Evolutionary conservation across 345 rosid genomes (phyloP), one percentile per base, ranked within the genome.

Genomic region (Citrus cavaleriei): DNA sequence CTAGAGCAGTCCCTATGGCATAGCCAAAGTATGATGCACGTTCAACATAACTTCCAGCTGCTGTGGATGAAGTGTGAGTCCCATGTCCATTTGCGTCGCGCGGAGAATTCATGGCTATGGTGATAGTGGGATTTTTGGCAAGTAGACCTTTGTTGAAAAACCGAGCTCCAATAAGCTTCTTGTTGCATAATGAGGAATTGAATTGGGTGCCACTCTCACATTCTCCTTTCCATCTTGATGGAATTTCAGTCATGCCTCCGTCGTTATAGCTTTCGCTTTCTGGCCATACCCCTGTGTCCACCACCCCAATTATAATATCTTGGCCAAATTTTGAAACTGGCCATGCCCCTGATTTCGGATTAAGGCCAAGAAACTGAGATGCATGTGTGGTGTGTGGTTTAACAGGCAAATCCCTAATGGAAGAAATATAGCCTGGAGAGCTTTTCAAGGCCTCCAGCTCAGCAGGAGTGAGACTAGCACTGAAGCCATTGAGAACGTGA

Each of bases 41-140:
- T 14, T 73, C 69, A 18, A 89, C 82, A 37, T 6, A 75, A 60
- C 42, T 84, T 38, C 91, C 91, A 2, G 91, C 93, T 0, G 89
- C 91, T 4, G 90, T 90, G 57, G 84, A 77, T 4, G 93, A 86
- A 21, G 91, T 88, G 77, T 90, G 93, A 6, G 91, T 90, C 72
- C 91, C 93, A 16, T 90, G 93, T 4, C 93, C 93, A 3, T 72
- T 77, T 0, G 82, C 82, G 78, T 90, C 91, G 0, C 91, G 80
- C 0, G 90, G 21, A n/a, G 93, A 88, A 74, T 90, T 90, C 89
- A 86, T 83, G 37, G 82, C n/a, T 3, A 88, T 73, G 51, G 83
- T 86, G 70, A 83, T 13, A 59, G 82, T 60, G 19, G 90, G 89
- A n/a, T 82, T 42, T 21, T 49, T 71, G 2, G 91, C 80, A 30